phyloP scores from a whole-genome alignment of 2,329 filamentous ascomycete genomes.

The Ceratocystis eucalypticola region DNA sequence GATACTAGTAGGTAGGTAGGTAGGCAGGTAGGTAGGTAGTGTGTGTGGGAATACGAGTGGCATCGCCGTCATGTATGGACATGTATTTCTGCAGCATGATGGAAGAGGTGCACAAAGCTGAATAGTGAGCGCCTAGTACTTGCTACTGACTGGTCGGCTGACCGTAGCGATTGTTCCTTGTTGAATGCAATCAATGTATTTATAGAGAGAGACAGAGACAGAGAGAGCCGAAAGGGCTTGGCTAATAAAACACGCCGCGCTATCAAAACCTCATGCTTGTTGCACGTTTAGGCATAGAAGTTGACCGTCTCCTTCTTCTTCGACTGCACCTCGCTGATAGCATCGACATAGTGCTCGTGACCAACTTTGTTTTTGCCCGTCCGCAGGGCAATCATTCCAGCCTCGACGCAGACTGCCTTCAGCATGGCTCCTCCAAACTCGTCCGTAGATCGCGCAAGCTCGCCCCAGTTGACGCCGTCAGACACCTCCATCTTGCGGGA shows the following conservation, averaged over 20 bases:
- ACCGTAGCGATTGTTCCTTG: too few relatives aligned
- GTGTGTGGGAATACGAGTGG: too few relatives aligned
- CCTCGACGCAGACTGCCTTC: constrained; percentile 97
- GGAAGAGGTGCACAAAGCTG: too few relatives aligned
- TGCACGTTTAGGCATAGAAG: constrained; percentile 35
- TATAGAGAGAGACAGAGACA: not conserved
- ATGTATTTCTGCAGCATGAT: too few relatives aligned
- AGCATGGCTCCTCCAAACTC: constrained; percentile 96
- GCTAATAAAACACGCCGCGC: constrained; percentile 1
- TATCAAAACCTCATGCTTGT: not conserved
- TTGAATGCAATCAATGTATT: not conserved
- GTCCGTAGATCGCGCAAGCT: constrained; percentile 89
- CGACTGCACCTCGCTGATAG: constrained; percentile 86
- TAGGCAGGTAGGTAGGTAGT: too few relatives aligned
- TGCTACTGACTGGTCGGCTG: too few relatives aligned
- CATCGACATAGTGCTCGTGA: constrained; percentile 97
- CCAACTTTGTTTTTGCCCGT: constrained; percentile 92
- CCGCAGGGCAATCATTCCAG: constrained; percentile 94
- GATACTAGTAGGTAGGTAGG: too few relatives aligned
- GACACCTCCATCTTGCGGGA: constrained; percentile 97
- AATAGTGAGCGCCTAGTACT: too few relatives aligned
- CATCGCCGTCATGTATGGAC: too few relatives aligned
- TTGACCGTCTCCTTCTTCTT: constrained; percentile 83
- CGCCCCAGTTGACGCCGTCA: constrained; percentile 84
- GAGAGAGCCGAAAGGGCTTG: not conserved